Base-by-base conservation (phyloP, 2,329 filamentous ascomycete genomes). In the Colletotrichum sp. region DNA sequence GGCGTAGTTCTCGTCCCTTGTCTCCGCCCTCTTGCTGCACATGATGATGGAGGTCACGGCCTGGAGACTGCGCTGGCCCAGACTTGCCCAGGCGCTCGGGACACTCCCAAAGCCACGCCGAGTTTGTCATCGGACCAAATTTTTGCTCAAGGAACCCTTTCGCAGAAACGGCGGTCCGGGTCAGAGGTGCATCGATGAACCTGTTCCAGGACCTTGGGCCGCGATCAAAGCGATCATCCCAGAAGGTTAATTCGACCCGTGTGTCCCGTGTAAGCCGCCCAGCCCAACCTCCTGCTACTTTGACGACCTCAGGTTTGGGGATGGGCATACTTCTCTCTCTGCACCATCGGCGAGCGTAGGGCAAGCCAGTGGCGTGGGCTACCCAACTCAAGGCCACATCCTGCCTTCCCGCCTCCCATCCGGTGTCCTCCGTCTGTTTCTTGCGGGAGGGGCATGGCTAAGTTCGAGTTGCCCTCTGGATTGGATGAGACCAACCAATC, bases 371-470 rank as follows among this genome's bases (percentile, higher is more conserved):
- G 55, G 39, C 21, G 63, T 34, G 57, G 57, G 59, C 36, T 55
- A 26, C 62, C 36, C 55, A 9, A 57, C 73, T 39, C 30, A 32
- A 52, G 39, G 59, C 70, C 64, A 65, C 73, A 60, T 73, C 64
- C 64, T 76, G 59, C 21, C 70, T 52, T 68, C 24, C 32, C 44
- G 59, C 34, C 49, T 68, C 44, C 70, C 73, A 59, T 76, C 70
- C 26, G 70, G n/a, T 69, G 57, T 74, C 71, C n/a, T 65, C 59
- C 74, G 59, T 76, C 74, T 34, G 70, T 65, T 76, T 73, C 57
- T 36, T 18, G 16, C 70, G 34, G 32, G 69, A 28, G 30, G 39
- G 44, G 24, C 30, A 68, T 52, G 26, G 68, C 68, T 52, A 36
- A 60, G 57, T 57, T 59, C 49, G 44, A 73, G 28, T 68, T 59